Base-by-base conservation (phyloP, 1,284 basidiomycete species). In the Puccinia horiana region DNA sequence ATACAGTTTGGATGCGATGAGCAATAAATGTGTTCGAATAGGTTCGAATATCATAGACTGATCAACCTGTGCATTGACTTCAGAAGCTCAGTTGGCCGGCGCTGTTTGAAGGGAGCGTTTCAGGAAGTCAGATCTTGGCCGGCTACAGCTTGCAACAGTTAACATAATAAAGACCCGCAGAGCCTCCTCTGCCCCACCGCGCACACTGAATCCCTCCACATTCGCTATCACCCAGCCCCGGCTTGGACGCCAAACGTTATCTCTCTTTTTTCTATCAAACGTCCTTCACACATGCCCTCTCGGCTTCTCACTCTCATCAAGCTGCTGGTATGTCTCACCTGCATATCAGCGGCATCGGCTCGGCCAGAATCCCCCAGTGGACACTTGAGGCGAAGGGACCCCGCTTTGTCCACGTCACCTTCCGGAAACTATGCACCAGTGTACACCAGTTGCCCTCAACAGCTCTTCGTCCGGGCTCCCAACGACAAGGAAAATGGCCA, bases 401-500 rank as follows among this genome's bases (percentile, higher is more conserved):
- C 72, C 3, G 79, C 79, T 26, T 26, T 81, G n/a, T 0, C 37
- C 3, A 35, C 20, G 29, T 74, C 79, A 37, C 79, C 79, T 5
- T 81, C 79, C 14, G 56, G 49, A 26, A 81, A 75, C 49, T 81
- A 81, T 42, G 70, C 79, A 32, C 79, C 79, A 12, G 44, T 65
- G 29, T 61, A 73, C 29, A 52, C 44, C 29, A 18, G 47, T 23
- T 81, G 79, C 37, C 79, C 79, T 44, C 73, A 37, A 58, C 8
- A 76, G 40, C 73, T 32, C 16, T 76, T 73, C 47, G 37, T 76
- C 18, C 54, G 73, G 37, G 54, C 52, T 42, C 52, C 73, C 9
- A 73, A 73, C 47, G 35, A 61, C 2, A 18, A 76, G 23, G 6
- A 23, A n/a, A 32, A 58, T n/a, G 54, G 26, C 18, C 35, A 61